Evolutionary conservation across 352 stramenopile genomes (phyloP), one percentile per base, ranked within the genome.

Genomic region (Globisporangium camurandrum): DNA sequence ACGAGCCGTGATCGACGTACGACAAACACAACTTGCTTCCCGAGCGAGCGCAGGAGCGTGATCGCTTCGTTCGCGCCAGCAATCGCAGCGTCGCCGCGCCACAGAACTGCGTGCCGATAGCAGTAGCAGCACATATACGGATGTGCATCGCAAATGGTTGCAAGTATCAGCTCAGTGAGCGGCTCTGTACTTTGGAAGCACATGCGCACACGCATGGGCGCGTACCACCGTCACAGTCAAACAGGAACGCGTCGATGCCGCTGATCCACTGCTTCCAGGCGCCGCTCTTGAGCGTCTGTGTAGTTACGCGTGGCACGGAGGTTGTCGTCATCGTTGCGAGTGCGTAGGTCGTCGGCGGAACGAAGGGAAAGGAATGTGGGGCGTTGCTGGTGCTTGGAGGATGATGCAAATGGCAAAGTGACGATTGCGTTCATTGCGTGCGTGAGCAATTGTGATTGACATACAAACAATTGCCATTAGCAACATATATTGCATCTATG

Each of bases 21-120:
- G 69, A 93, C 81, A 63, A 93, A 93, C 40, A 93, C 64, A 28
- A 93, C 78, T 44, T 75, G 74, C 69, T 93, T 93, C 65, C 74
- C 70, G 24, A 88, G 76, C 49, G 66, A 79, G 34, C 71, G 81
- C 55, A 93, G 61, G 4, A 88, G 69, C 37, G 28, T 62, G 30
- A 93, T 70, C 50, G 79, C 72, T 33, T 77, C 70, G 37, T 68
- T 81, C n/a, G 81, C 68, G 31, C 81, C 81, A 19, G 65, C 26
- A 42, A 93, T 90, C 24, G 69, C 54, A 27, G 77, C 59, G 44
- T 83, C 67, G 39, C 81, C 81, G 26, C 78, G 57, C 77, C 77
- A 88, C 49, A 88, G 46, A 46, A 88, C 77, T 87, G 44, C 17
- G 24, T 17, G 20, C 5, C 27, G 2, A 24, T 46, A 24, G 33